Evolutionary conservation across 495 filamentous ascomycete species (phyloP), one percentile per base, ranked within the genome.

Genomic region (Penicillium lividum): DNA sequence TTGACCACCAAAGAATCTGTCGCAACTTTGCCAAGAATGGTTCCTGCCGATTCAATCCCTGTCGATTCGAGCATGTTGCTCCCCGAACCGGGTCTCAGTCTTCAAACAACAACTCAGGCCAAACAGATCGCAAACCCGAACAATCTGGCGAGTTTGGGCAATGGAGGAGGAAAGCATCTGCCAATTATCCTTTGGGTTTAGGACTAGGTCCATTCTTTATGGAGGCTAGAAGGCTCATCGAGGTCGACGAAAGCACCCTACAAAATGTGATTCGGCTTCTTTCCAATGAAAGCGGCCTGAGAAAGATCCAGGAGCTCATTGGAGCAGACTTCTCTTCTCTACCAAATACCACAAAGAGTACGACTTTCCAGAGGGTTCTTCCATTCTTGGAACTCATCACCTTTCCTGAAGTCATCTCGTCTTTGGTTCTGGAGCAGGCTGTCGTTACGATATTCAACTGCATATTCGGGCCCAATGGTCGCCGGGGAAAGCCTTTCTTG

Each of bases 381-480:
- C 79, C 82, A 5, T 84, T 88, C 57, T 68, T 85, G 40, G 64
- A 69, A 51, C 76, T 72, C 16, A 73, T 89, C 46, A 74, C 82
- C 16, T 72, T 84, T 62, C 71, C 73, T 3, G 71, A 81, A 25
- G 76, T 87, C 7, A 60, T 81, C 15, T 68, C 73, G 7, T 87
- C 85, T 0, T 63, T 82, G 30, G 68, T 85, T 3, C 63, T 87
- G 5, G 83, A 87, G 58, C 75, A 72, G 36, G 65, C 77, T 6
- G 73, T 87, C 34, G 80, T 70, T 22, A 84, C 78, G 3, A 84
- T 88, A 33, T 85, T 81, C 66, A 84, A 77, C 53, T 76, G 77
- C 59, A 60, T 88, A 16, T 85, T 74, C 56, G 83, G 85, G 22
- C 61, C 69, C 13, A 64, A 56, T 48, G 84, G 85, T 58, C 29